Percentiles rank a stretch among this genome's conserved stretches.
Evolutionary conservation across 2,329 filamentous ascomycete genomes (phyloP).

Genomic region (Phialophora tarda): DNA sequence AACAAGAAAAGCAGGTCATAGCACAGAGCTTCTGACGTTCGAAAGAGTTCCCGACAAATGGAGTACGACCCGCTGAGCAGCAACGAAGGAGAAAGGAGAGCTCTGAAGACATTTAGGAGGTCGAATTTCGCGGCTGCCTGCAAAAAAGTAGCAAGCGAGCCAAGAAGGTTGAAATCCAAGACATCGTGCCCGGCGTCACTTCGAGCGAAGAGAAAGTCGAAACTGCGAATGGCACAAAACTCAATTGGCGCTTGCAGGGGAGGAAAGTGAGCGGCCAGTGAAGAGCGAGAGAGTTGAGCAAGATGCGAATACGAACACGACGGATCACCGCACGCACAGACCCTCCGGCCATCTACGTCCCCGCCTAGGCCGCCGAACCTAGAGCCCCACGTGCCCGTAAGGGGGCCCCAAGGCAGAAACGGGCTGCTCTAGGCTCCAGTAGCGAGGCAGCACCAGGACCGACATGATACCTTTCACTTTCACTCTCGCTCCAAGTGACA

Average conservation of each 20-base stretch:
- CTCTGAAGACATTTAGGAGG: background rate
- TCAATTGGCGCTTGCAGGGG: background rate
- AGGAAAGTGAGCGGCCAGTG: background rate
- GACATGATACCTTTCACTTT: background rate
- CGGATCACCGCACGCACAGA: background rate
- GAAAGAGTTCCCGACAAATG: background rate
- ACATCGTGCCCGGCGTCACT: background rate
- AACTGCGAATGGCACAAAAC: background rate
- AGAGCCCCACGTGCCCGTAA: background rate
- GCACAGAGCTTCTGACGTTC: background rate
- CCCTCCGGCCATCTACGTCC: background rate
- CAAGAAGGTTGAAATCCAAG: background rate
- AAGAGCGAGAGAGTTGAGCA: too few relatives aligned
- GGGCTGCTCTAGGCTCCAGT: background rate
- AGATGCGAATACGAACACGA: conserved; percentile 6
- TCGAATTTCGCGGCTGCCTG: background rate
- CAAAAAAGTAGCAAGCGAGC: background rate
- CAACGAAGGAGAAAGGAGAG: background rate
- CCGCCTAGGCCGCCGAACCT: background rate
- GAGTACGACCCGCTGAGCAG: background rate
- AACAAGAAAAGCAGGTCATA: background rate
- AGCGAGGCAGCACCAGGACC: background rate
- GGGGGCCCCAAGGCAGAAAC: background rate
- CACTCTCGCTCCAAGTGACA: background rate
- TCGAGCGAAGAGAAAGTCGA: background rate